phyloP scores from a whole-genome alignment of 495 filamentous ascomycete species.

The Penicillium nucicola region DNA sequence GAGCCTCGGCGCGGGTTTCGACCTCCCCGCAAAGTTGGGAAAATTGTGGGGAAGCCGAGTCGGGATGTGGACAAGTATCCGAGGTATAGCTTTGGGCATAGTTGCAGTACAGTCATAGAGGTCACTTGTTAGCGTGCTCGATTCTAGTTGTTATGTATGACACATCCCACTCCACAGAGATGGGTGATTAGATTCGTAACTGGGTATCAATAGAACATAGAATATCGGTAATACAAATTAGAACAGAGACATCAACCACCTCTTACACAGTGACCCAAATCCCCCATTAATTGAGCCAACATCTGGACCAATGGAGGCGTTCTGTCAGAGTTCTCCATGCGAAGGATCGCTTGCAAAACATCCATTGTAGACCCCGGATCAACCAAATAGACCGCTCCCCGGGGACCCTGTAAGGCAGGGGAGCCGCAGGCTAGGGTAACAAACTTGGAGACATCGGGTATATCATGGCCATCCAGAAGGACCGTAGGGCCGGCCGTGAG shows the following conservation, averaged over 20 bases:
- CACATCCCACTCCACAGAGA: too few species aligned
- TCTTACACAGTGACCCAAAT: slow-evolving; percentile 36
- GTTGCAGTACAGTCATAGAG: too few species aligned
- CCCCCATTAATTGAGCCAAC: slow-evolving; percentile 52
- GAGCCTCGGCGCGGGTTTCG: slow-evolving; percentile 16
- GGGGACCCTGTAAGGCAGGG: slow-evolving; percentile 36
- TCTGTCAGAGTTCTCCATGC: slow-evolving; percentile 22
- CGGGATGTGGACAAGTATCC: slow-evolving; percentile 12
- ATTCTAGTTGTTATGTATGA: too few species aligned
- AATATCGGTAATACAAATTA: too few species aligned
- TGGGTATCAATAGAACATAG: too few species aligned
- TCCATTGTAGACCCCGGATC: slow-evolving; percentile 25
- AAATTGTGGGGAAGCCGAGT: slow-evolving; percentile 3
- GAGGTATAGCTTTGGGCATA: neutral
- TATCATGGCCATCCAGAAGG: slow-evolving; percentile 48
- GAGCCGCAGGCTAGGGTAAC: slow-evolving; percentile 43
- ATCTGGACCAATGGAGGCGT: slow-evolving; percentile 51
- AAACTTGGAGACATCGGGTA: slow-evolving; percentile 41
- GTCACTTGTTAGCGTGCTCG: too few species aligned
- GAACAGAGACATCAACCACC: neutral
- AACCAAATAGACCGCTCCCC: slow-evolving; percentile 20
- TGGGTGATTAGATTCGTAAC: too few species aligned
- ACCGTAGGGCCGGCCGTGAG: slow-evolving; percentile 22
- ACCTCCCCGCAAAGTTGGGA: slow-evolving; percentile 12
- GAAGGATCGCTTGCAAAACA: slow-evolving; percentile 20